Evolutionary conservation across 345 rosid species (phyloP), one percentile per base, ranked within the genome.

Genomic region (Pugionium dolabratum): DNA sequence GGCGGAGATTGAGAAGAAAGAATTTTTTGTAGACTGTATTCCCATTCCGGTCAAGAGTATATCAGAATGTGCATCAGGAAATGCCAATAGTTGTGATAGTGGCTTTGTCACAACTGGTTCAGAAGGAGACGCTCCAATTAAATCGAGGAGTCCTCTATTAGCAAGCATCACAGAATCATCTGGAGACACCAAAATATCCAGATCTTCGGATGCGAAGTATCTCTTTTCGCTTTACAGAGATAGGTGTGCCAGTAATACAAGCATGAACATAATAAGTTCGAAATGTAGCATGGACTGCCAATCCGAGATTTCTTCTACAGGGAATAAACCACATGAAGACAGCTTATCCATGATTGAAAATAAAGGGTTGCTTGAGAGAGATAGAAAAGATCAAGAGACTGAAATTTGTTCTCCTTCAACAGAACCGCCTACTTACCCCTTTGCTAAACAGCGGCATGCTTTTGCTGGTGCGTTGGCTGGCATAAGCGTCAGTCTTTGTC

Each of bases 391-490:
- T 9, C 49, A 62, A 54, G 79, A 64, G 28, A 37, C 9, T 35
- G 75, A 76, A 54, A 70, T 73, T 34, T 64, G 36, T 59, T 52
- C 73, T 8, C 46, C 63, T 49, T 52, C 73, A 49, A 26, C 7
- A 50, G 80, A 74, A 78, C 76, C 75, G 33, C 72, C 85, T 58
- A 63, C 60, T 31, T 62, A 47, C 70, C 37, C 79, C 28, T 54
- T 79, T 70, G 86, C 86, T 68, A 87, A 82, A 85, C 87, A 82
- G 77, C 81, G 80, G 67, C 96, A 92, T 82, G 98, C 98, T 71
- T 84, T 87, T 79, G 89, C 96, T 2, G 98, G 98, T 71, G 96
- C 96, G 43, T 80, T 85, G 64, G 87, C 96, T 50, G 96, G 95
- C 60, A 67, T 79, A 54, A 83, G 80, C 57, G 91, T 92, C 62